Evolutionary conservation across 2,329 filamentous ascomycete genomes (phyloP), one percentile per base, ranked within the genome.

Genomic region (Byssoonygena ceratinophila): DNA sequence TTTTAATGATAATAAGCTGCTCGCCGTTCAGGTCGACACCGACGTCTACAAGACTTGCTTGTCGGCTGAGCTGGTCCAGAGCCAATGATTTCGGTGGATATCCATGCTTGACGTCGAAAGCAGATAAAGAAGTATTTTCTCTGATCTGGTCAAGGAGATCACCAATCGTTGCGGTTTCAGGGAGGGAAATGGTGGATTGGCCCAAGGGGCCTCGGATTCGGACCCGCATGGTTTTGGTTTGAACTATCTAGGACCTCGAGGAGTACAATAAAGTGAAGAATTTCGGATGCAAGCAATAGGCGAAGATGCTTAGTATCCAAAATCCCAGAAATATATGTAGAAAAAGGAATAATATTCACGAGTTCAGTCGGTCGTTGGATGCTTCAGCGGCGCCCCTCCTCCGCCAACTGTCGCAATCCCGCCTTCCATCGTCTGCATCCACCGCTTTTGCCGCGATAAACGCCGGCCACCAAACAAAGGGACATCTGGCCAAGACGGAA

Each of bases 51-150:
- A 79, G 77, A 57, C 61, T 71, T 57, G 70, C 77, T 29, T 66
- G 67, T 63, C 58, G 69, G 18, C 79, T 74, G 27, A 76, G 75
- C 37, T 71, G 64, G 34, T 78, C 75, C 8, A 84, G 71, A 32
- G 81, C 75, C 14, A 97, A 76, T 0, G 80, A 74, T 63, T 83
- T 81, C 34, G 68, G 60, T 22, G 91, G 91, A 61, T 85, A 94
- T 32, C 88, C 88, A 69, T 84, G 87, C 73, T 92, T 95, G 57
- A 94, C 73, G 40, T 85, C 79, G 63, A 91, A 89, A 12, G 75
- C 73, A 5, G 74, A 62, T 14, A 91, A 74, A 3, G 78, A 78
- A 1, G 85, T 87, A 61, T 80, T 79, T 46, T 78, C 70, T 48
- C 75, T 75, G 61, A 75, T 72, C 45, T 69, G 61, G 46, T 55